Evolutionary conservation across 371 early-diverging fungal species (phyloP).

Genomic region (Syncephalastrum racemosum): DNA sequence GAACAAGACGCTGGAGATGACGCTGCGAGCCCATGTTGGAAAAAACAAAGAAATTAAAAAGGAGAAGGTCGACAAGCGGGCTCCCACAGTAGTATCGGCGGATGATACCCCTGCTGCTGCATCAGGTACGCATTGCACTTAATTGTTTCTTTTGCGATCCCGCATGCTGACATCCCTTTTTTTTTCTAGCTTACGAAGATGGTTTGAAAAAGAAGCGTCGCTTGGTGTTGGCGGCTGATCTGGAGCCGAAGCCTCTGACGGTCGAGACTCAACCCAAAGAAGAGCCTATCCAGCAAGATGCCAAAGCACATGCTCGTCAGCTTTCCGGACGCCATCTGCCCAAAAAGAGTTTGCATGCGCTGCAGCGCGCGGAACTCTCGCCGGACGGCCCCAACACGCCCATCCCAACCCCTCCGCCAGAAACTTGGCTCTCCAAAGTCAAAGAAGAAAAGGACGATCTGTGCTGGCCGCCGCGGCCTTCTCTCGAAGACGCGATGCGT

Average conservation of each 20-base stretch:
- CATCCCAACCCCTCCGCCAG: constrained; percentile 51
- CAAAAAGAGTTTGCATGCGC: constrained; percentile 32
- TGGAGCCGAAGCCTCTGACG: constrained; percentile 12
- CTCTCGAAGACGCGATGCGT: constrained; percentile 43
- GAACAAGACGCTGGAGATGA: constrained; percentile 34
- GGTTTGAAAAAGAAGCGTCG: constrained; percentile 24
- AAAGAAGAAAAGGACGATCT: constrained; percentile 32
- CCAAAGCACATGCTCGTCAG: constrained; percentile 32
- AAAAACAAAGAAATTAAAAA: constrained; percentile 4
- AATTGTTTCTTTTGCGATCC: too few species aligned
- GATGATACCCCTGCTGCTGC: too few species aligned
- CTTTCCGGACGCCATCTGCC: constrained; percentile 38
- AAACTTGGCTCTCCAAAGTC: constrained; percentile 34
- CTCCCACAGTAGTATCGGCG: too few species aligned
- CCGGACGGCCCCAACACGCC: constrained; percentile 44
- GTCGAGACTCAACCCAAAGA: not conserved
- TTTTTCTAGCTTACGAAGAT: too few species aligned
- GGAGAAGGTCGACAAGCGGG: not conserved
- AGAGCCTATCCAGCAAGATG: not conserved
- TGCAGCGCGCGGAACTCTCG: constrained; percentile 25
- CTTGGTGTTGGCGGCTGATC: constrained; percentile 27
- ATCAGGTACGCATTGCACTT: too few species aligned
- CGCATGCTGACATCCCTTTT: too few species aligned
- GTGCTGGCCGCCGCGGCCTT: constrained; percentile 14
- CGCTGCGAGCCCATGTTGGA: constrained; percentile 8